Base-by-base conservation (phyloP, 192 early-diverging fungal species). In the Thoreauomyces humboldtii region DNA sequence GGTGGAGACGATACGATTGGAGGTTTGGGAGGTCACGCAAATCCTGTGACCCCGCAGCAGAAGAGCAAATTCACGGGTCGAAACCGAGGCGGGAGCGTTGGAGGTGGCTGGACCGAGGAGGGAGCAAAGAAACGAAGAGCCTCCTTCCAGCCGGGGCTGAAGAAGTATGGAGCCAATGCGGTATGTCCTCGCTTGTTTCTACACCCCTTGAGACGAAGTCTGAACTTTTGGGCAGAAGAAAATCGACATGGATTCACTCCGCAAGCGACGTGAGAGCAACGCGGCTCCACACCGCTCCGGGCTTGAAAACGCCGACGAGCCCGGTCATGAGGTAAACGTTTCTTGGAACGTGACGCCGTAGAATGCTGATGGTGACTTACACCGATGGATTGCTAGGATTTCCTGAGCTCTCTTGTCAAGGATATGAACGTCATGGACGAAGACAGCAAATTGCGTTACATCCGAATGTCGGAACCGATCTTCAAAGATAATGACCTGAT, bases 381-480 rank as follows among this genome's bases (percentile, higher is more conserved):
- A n/a, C n/a, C n/a, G n/a, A n/a, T n/a, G n/a, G n/a, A n/a, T n/a
- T n/a, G n/a, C 27, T 48, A 69, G 67, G 67, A 61, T n/a, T 69
- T 69, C 67, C 59, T 69, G 21, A 31, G 33, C 0, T 52, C 59
- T 7, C 32, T 69, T 6, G 37, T 69, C 38, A 41, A 62, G 11
- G 58, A 69, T 43, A 61, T 62, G 59, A 69, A 61, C 4, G 67
- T 69, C 19, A 21, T 69, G 29, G 67, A 61, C 35, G 67, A 69
- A 11, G 50, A 60, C 12, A 54, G 33, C 57, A 69, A 62, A 35
- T 11, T 12, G 38, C 57, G 67, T 1, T 54, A 60, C 51, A 60
- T 61, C 19, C 4, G 28, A 7, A 12, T 69, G 9, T 52, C 67
- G 2, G 59, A 46, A 14, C 67, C 59, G 9, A 29, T 69, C 19